Conservation (phyloP, 176 grass and related monocot genomes). For the Secale cereale region DNA sequence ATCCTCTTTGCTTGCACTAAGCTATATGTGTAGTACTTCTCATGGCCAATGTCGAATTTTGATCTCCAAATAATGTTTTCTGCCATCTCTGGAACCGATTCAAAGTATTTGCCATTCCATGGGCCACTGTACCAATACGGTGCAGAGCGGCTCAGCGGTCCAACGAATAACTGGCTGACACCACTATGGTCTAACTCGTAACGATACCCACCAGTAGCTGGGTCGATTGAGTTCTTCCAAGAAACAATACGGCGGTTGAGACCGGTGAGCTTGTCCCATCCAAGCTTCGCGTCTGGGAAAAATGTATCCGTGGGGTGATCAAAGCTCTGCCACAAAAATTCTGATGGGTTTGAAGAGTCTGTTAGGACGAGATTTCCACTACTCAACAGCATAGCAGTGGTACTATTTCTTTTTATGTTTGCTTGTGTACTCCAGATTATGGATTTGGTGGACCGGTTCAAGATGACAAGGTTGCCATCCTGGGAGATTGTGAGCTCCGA, state of each 20-base stretch:
- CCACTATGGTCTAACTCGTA: conserved; percentile 9
- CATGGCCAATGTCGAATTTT: conserved; percentile 1
- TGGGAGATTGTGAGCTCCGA: conserved; percentile 25
- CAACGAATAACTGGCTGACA: background rate
- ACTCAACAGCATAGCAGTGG: conserved; percentile 17
- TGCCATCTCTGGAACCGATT: conserved; percentile 29
- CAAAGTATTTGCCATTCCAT: conserved; percentile 52
- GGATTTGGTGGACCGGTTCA: background rate
- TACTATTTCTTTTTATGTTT: background rate
- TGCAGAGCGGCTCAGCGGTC: background rate
- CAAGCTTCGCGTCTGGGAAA: conserved; percentile 36
- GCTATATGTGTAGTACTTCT: conserved; percentile 19
- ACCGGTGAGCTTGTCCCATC: conserved; percentile 32
- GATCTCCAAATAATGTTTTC: background rate
- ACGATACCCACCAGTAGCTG: conserved; percentile 26
- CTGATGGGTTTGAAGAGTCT: conserved; percentile 19
- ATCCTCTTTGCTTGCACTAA: background rate
- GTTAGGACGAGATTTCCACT: conserved; percentile 49
- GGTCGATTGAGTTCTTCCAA: conserved; percentile 31
- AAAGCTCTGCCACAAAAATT: conserved; percentile 66
- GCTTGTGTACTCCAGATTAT: conserved; percentile 42
- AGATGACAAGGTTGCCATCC: conserved; percentile 48
- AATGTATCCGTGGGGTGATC: conserved; percentile 45
- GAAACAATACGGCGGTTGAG: conserved; percentile 28
- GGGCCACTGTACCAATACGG: conserved; percentile 30